Conservation (phyloP, 345 rosid genomes). For the Anacardium occidentale region DNA sequence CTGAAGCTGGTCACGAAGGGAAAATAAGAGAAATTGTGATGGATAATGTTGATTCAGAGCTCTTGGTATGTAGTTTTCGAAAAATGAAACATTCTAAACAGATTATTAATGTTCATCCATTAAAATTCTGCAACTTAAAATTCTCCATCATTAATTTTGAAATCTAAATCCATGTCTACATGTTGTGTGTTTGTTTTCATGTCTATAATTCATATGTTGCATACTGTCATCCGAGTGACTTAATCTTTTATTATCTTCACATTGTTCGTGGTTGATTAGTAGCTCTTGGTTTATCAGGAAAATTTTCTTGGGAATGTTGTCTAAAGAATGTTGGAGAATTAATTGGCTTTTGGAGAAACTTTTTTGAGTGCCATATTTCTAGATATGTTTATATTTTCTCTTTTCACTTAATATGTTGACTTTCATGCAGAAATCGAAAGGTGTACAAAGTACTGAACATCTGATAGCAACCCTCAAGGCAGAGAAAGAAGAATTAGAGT, state of each 20-base stretch:
- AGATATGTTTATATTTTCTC: constrained; percentile 1
- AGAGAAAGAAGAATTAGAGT: constrained; percentile 82
- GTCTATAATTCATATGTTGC: background rate
- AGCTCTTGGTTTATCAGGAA: no score
- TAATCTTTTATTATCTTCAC: background rate
- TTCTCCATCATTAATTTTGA: background rate
- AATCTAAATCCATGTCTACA: background rate
- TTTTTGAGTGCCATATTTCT: background rate
- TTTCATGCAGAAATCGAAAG: constrained; percentile 51
- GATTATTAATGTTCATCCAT: background rate
- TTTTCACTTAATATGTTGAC: constrained; percentile 7
- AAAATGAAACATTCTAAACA: background rate
- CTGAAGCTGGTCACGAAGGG: constrained; percentile 73
- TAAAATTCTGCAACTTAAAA: background rate
- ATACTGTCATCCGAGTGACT: background rate
- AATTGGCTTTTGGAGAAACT: background rate
- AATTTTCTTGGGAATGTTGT: no score
- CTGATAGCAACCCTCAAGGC: constrained; percentile 56
- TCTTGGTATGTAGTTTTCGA: constrained; percentile 43
- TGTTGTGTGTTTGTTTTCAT: background rate
- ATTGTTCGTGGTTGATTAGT: no score
- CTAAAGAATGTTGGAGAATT: no score
- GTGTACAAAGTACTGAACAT: constrained; percentile 44
- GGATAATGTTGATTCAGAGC: constrained; percentile 62
- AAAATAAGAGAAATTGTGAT: constrained; percentile 82